Percentiles rank a stretch among this genome's conserved stretches.
Evolutionary conservation across 2,329 filamentous ascomycete genomes (phyloP).

Genomic region (Ustulina deusta): DNA sequence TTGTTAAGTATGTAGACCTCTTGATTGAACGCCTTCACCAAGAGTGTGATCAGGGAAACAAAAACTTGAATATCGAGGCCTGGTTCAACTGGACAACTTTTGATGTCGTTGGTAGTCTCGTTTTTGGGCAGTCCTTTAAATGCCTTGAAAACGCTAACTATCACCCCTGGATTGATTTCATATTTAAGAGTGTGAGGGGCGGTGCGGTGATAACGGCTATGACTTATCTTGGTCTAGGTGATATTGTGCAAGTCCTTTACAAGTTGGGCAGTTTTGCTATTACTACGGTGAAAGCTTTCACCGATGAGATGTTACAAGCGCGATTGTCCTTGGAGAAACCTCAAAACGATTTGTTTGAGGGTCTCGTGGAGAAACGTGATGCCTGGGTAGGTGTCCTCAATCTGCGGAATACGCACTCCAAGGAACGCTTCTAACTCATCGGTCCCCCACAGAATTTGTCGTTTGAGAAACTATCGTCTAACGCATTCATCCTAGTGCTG

Average conservation of each 20-base stretch:
- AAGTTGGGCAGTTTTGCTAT: conserved; percentile 35
- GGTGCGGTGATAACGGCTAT: conserved; percentile 42
- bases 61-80: conserved; percentile 50
- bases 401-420: background rate
- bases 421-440: background rate
- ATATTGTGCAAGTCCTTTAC: conserved; percentile 43
- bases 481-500: conserved; percentile 47
- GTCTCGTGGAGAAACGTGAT: conserved; percentile 49
- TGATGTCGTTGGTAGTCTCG: conserved; percentile 48
- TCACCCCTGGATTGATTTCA: conserved; percentile 52
- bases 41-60: conserved; percentile 42
- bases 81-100: conserved; percentile 55
- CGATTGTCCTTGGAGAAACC: conserved; percentile 44
- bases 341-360: conserved; percentile 51
- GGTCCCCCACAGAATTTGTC: conserved; percentile 42
- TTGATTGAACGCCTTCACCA: conserved; percentile 56
- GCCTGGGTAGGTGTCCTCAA: conserved; percentile 44
- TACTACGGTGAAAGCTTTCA: conserved; percentile 35
- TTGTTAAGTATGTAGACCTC: conserved; percentile 56
- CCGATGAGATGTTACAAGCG: conserved; percentile 42
- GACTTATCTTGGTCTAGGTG: conserved; percentile 42
- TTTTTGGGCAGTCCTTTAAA: conserved; percentile 59
- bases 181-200: conserved; percentile 48
- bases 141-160: conserved; percentile 50
- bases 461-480: conserved; percentile 45